These are phyloP conservation scores for Eustoma russellianum DNA, from an alignment of 257 asterid species.

Conservation along the genomic window DNA sequence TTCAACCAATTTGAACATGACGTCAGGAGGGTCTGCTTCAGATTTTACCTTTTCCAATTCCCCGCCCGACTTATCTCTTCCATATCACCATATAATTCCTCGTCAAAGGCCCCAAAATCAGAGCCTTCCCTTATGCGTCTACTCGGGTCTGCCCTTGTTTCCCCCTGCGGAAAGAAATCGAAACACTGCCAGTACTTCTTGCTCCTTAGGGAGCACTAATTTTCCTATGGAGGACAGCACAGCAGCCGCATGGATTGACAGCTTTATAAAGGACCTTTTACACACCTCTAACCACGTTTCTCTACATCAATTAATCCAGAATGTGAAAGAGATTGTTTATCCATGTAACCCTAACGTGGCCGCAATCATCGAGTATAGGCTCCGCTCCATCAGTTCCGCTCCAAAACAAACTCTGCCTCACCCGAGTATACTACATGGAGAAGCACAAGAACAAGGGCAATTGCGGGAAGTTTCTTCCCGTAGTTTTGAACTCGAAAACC, in stretches of 20 bases:
- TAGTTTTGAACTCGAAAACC: slow-evolving; percentile 15
- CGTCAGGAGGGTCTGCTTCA: slow-evolving; percentile 39
- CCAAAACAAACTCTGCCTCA: background rate
- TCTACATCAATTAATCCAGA: slow-evolving; percentile 78
- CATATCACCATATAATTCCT: slow-evolving; percentile 11
- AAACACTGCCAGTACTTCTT: slow-evolving; percentile 7
- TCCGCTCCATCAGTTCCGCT: slow-evolving; percentile 44
- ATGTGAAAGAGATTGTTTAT: slow-evolving; percentile 79
- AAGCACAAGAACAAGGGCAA: slow-evolving; percentile 6
- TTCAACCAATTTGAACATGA: slow-evolving; percentile 36
- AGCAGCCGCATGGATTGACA: slow-evolving; percentile 76
- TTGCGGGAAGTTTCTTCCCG: slow-evolving; percentile 11
- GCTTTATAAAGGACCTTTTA: slow-evolving; percentile 81
- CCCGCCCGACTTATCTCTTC: slow-evolving; percentile 27
- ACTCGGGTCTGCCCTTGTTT: slow-evolving; percentile 87
- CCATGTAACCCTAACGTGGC: slow-evolving; percentile 94
- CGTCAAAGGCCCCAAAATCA: slow-evolving; percentile 8
- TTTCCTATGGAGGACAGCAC: slow-evolving; percentile 43
- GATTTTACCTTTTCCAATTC: slow-evolving; percentile 20
- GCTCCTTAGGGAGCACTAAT: background rate
- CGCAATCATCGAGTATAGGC: slow-evolving; percentile 60
- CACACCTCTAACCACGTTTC: slow-evolving; percentile 60
- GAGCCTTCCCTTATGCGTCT: slow-evolving; percentile 57
- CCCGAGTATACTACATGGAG: slow-evolving; percentile 1
- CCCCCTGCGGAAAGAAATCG: slow-evolving; percentile 41